Conservation (phyloP, 2,329 filamentous ascomycete species). For the Sclerotinia borealis region DNA sequence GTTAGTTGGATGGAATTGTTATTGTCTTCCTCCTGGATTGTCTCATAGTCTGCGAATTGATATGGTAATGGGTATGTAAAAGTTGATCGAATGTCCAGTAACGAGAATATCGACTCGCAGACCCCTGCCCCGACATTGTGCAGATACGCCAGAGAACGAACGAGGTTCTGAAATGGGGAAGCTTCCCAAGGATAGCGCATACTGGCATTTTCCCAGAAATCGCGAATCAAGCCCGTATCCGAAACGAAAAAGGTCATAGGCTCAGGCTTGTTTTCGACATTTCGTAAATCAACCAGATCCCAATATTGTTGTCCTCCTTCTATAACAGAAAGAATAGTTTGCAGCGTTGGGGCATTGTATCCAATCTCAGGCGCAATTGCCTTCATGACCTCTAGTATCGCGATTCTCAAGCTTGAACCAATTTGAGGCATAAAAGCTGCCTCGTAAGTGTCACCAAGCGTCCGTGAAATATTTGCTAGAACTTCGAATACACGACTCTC, state of each 20-base stretch:
- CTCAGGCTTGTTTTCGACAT: constrained; percentile 41
- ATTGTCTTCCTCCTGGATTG: constrained; percentile 80
- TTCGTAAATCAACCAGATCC: constrained; percentile 26
- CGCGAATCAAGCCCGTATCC: constrained; percentile 36
- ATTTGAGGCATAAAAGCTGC: constrained; percentile 36
- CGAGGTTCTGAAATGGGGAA: constrained; percentile 68
- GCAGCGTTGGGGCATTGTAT: constrained; percentile 33
- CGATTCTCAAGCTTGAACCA: constrained; percentile 35
- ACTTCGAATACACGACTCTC: constrained; percentile 43
- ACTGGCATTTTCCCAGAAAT: constrained; percentile 57
- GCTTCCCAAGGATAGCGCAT: constrained; percentile 83
- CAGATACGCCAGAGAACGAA: constrained; percentile 56
- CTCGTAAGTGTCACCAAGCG: constrained; percentile 34
- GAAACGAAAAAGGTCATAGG: constrained; percentile 42
- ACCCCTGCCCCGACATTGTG: constrained; percentile 33
- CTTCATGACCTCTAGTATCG: constrained; percentile 33
- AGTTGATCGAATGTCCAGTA: constrained; percentile 61
- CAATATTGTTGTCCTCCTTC: constrained; percentile 30
- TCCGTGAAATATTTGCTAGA: constrained; percentile 38
- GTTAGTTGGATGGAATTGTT: constrained; percentile 69
- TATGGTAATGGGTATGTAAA: constrained; percentile 73
- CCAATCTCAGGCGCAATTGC: constrained; percentile 27
- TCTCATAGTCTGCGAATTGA: constrained; percentile 66
- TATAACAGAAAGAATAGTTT: constrained; percentile 30
- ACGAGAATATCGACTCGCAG: constrained; percentile 37